phyloP scores from a whole-genome alignment of 106 monocot genomes.

The Allium cepa region DNA sequence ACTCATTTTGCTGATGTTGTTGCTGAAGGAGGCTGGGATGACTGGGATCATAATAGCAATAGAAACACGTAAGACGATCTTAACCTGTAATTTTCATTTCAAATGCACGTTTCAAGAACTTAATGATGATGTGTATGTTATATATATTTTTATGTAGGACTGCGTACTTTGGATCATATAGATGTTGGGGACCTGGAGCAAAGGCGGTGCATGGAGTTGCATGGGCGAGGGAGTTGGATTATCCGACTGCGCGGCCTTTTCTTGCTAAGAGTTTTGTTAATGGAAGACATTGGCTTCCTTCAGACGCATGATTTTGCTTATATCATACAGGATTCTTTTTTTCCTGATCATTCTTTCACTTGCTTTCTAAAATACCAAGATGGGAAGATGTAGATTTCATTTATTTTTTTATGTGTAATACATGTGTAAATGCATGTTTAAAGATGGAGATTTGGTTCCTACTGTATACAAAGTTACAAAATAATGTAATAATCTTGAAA shows the following conservation, averaged over 20 bases:
- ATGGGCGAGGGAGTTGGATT: slow-evolving; percentile 73
- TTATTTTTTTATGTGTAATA: too few species aligned
- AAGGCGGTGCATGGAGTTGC: slow-evolving; percentile 45
- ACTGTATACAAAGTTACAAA: too few species aligned
- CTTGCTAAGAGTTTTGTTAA: slow-evolving; percentile 88
- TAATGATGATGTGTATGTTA: background rate
- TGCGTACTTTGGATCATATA: slow-evolving; percentile 85
- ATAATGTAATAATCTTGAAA: too few species aligned
- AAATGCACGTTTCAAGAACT: background rate
- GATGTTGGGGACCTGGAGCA: slow-evolving; percentile 73
- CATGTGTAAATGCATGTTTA: too few species aligned
- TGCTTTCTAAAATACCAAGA: too few species aligned
- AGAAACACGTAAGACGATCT: slow-evolving; percentile 46
- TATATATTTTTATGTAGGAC: slow-evolving; percentile 39
- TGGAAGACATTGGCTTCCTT: slow-evolving; percentile 85
- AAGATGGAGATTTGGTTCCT: too few species aligned
- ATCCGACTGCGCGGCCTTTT: slow-evolving; percentile 49
- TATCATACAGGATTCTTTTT: background rate
- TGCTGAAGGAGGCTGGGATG: slow-evolving; percentile 80
- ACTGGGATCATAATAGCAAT: slow-evolving; percentile 68
- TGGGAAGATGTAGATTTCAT: too few species aligned
- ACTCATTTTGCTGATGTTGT: slow-evolving; percentile 85
- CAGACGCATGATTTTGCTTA: slow-evolving; percentile 35
- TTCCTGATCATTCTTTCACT: background rate
- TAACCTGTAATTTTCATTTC: background rate